Evolutionary conservation across 495 filamentous ascomycete species (phyloP).

Genomic region (Neurospora sp.): DNA sequence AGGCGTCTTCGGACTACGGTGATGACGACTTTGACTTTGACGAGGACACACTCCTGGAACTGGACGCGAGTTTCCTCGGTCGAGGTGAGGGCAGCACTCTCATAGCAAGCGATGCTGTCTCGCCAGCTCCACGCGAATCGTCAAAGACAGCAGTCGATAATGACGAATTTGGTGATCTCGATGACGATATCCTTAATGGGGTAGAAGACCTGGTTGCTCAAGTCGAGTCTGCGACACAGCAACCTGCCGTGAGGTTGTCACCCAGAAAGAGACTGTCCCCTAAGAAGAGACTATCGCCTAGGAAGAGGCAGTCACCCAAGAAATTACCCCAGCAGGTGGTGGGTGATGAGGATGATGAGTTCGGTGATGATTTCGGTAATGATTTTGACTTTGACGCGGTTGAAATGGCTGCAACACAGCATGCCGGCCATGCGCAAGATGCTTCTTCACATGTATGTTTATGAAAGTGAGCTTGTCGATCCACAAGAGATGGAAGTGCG

Average conservation of each 20-base stretch:
- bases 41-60: conserved; percentile 41
- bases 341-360: conserved; percentile 15
- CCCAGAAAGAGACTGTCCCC: not conserved
- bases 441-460: conserved; percentile 40
- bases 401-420: conserved; percentile 49
- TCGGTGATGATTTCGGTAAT: conserved; percentile 55
- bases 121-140: not conserved
- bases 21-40: conserved; percentile 39
- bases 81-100: conserved; percentile 40
- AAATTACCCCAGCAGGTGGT: not conserved
- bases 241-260: not conserved
- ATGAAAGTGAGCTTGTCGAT: conserved; percentile 8
- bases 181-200: conserved; percentile 51
- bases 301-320: not conserved
- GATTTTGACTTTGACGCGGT: conserved; percentile 60
- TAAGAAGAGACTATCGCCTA: not conserved
- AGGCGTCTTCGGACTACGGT: conserved; percentile 34
- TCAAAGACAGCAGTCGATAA: conserved; percentile 2
- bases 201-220: conserved; percentile 49
- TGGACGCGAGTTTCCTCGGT: conserved; percentile 35
- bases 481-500: conserved; percentile 8
- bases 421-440: conserved; percentile 9
- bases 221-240: conserved; percentile 20
- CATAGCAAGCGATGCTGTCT: conserved; percentile 34
- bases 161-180: conserved; percentile 47